Evolutionary conservation across 805 yeast species (phyloP), one percentile per base, ranked within the genome.

Genomic region (Scheffersomyces stipitis): DNA sequence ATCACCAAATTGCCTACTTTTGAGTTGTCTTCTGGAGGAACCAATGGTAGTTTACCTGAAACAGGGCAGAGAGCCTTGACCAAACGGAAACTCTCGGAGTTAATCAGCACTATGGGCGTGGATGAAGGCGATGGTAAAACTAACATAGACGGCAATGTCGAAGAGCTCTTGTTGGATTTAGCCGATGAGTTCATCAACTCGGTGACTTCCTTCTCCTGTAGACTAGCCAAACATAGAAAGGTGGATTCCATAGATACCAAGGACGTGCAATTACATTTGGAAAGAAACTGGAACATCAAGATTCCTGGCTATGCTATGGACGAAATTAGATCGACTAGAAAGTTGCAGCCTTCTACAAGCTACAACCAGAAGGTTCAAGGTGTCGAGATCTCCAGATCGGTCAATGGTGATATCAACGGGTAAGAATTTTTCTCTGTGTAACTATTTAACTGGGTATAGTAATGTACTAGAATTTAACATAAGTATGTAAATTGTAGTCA

Each of bases 101-200:
- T 93, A 41, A 93, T 93, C 5, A 79, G 81, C 54, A 79, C 86
- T 2, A 86, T 82, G 12, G 93, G 90, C 5, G 78, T 82, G 2
- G 91, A 85, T 57, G 93, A 83, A 58, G 96, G 96, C 28, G 97
- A 91, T 55, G 85, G 91, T 13, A 95, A 89, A 51, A 81, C 95
- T 4, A 75, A 76, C 4, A 85, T 93, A 39, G 99, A 91, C 60
- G 98, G 97, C 18, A 97, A 93, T 61, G 96, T 88, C 13, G 96
- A 90, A 60, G 98, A 91, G 49, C 66, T 93, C 27, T 65, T 93
- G 24, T 69, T 93, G 30, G 99, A 93, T 60, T 66, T 93, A 32
- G 97, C 99, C 0, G 99, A 93, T 61, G 98, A 93, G 56, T 93
- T 93, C 56, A 93, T 93, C 12, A 77, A 85, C 5, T 82, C 86